Conservation (phyloP, 1,284 basidiomycete species). For the Ustilago loliicola region DNA sequence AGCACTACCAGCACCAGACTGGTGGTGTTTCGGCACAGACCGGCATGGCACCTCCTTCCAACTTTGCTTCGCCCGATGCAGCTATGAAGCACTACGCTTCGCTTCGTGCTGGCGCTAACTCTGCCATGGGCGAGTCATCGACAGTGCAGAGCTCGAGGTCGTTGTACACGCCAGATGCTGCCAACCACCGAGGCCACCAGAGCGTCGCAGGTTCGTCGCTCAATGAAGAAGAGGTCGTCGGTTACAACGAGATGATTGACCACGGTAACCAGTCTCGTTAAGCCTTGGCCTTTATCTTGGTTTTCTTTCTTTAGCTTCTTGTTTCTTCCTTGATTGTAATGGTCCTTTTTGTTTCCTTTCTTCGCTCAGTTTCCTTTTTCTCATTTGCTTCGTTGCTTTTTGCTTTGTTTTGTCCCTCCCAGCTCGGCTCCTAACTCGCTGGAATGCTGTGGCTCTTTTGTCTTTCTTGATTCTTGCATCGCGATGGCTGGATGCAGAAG, state of each 20-base stretch:
- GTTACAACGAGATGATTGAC: slow-evolving; percentile 67
- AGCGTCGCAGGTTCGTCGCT: slow-evolving; percentile 57
- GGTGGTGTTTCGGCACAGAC: slow-evolving; percentile 40
- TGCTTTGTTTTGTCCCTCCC: slow-evolving; percentile 6
- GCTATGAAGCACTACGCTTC: slow-evolving; percentile 66
- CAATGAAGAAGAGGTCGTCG: slow-evolving; percentile 68
- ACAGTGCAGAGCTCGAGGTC: slow-evolving; percentile 38
- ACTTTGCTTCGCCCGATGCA: slow-evolving; percentile 62
- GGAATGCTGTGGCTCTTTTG: slow-evolving; percentile 15
- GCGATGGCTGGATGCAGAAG: not conserved
- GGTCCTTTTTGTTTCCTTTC: slow-evolving; percentile 3
- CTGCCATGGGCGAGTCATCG: slow-evolving; percentile 20
- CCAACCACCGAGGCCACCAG: slow-evolving; percentile 45
- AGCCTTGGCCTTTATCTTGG: not conserved
- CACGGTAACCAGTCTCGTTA: slow-evolving; percentile 55
- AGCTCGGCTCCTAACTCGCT: slow-evolving; percentile 11
- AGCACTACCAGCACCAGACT: slow-evolving; percentile 40
- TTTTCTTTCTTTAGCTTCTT: not conserved
- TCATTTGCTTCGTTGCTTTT: slow-evolving; percentile 2
- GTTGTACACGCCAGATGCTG: slow-evolving; percentile 58
- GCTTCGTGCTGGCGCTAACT: slow-evolving; percentile 39
- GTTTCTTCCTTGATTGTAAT: slow-evolving; percentile 9
- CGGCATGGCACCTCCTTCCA: slow-evolving; percentile 62
- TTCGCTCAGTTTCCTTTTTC: not conserved
- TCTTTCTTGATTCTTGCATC: slow-evolving; percentile 1